Evolutionary conservation across 2,329 filamentous ascomycete genomes (phyloP).

Genomic region (Ophiosphaerella herpotricha): DNA sequence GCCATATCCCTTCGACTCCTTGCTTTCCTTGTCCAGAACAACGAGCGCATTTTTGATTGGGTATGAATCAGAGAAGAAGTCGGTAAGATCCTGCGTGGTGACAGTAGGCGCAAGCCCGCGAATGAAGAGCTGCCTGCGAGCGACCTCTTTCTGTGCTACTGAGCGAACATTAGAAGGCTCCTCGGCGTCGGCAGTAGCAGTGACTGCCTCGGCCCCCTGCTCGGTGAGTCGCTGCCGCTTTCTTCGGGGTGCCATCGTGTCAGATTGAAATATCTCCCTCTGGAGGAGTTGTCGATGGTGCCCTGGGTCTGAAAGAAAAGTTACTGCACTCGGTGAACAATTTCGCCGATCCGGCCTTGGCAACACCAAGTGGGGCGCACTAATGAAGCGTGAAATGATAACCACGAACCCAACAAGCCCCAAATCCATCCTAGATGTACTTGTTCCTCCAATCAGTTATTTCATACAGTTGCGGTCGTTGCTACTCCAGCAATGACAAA

Average conservation of each 20-base stretch:
- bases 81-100: conserved; percentile 81
- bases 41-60: conserved; percentile 96
- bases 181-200: conserved; percentile 30
- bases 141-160: conserved; percentile 33
- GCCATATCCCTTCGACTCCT: conserved; percentile 87
- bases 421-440: too few relatives aligned
- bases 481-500: not conserved
- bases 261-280: not conserved
- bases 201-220: conserved; percentile 41
- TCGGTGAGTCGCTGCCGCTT: conserved; percentile 49
- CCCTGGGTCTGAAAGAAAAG: conserved; percentile 2
- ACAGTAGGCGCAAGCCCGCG: conserved; percentile 78
- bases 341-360: conserved; percentile 4
- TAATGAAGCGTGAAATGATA: not conserved
- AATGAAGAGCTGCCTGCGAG: conserved; percentile 73
- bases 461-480: too few relatives aligned
- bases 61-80: conserved; percentile 91
- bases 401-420: not conserved
- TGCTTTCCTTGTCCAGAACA: conserved; percentile 82
- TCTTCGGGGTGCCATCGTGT: conserved; percentile 45
- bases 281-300: not conserved
- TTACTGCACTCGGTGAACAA: conserved; percentile 1
- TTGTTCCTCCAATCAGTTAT: not conserved
- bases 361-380: conserved; percentile 1
- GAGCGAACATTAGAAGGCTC: conserved; percentile 15